phyloP scores from a whole-genome alignment of 2,329 filamentous ascomycete species.

The Cladophialophora yegresii region DNA sequence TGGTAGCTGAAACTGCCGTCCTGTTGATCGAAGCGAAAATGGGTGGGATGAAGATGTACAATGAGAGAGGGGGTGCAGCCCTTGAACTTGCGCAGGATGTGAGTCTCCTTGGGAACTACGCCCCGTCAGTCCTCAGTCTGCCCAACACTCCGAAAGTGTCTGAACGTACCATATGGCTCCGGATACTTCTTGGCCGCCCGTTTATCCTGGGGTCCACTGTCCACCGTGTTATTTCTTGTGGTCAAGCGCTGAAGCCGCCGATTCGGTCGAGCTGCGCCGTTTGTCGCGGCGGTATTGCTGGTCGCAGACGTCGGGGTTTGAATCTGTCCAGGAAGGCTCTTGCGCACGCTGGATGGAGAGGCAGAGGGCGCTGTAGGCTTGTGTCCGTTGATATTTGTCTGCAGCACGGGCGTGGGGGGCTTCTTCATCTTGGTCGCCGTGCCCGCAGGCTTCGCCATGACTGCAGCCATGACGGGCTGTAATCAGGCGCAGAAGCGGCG shows the following conservation, averaged over 20 bases:
- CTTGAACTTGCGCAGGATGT: constrained; percentile 80
- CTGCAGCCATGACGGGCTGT: constrained; percentile 30
- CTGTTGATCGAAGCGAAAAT: constrained; percentile 92
- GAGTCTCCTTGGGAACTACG: constrained; percentile 69
- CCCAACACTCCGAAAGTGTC: background rate
- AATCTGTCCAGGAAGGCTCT: constrained; percentile 53
- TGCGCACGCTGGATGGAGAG: constrained; percentile 57
- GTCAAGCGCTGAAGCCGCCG: constrained; percentile 49
- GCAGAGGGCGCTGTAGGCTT: constrained; percentile 62
- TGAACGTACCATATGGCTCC: constrained; percentile 50
- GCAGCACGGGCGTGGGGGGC: constrained; percentile 56
- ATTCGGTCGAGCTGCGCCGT: constrained; percentile 43
- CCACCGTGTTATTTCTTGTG: constrained; percentile 39
- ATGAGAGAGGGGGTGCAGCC: constrained; percentile 77
- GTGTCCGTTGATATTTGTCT: constrained; percentile 61
- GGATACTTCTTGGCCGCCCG: constrained; percentile 44
- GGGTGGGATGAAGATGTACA: constrained; percentile 78
- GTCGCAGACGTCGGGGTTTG: constrained; percentile 38
- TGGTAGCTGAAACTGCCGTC: constrained; percentile 90
- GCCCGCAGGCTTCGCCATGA: constrained; percentile 32
- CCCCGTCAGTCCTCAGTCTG: constrained; percentile 10
- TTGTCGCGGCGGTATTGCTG: constrained; percentile 46
- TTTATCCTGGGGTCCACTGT: constrained; percentile 40
- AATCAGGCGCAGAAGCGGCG: background rate
- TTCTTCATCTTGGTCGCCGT: constrained; percentile 37